Evolutionary conservation across 2,329 filamentous ascomycete species (phyloP).

Genomic region (Botrytis deweyae): DNA sequence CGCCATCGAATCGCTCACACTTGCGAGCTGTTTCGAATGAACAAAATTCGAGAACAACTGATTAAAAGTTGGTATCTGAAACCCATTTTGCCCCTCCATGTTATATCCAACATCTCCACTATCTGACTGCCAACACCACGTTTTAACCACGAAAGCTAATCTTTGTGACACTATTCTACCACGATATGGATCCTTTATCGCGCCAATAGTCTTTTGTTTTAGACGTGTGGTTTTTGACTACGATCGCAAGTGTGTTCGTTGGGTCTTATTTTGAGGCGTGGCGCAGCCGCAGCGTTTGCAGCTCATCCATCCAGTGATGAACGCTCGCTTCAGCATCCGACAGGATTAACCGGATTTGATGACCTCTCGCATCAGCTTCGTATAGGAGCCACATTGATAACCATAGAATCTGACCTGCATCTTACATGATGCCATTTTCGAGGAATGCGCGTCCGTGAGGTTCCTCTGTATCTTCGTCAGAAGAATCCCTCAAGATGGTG

Average conservation of each 20-base stretch:
- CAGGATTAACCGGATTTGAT: not conserved
- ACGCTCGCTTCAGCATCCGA: not conserved
- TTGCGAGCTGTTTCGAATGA: not conserved
- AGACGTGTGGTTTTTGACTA: not conserved
- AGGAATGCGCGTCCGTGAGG: not conserved
- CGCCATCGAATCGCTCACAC: not conserved
- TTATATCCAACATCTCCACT: not conserved
- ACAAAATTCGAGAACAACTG: not conserved
- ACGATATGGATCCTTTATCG: not conserved
- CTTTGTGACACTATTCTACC: not conserved
- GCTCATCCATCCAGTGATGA: conserved; percentile 6
- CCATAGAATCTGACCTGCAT: not conserved
- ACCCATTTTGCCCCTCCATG: not conserved
- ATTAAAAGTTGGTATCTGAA: not conserved
- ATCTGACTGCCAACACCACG: not conserved
- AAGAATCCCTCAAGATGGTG: not conserved
- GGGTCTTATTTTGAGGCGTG: not conserved
- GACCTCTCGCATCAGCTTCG: not conserved
- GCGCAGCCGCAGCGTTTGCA: conserved; percentile 11
- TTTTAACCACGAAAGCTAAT: conserved; percentile 3
- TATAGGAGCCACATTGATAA: not conserved
- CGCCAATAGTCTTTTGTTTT: not conserved
- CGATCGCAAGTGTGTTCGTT: not conserved
- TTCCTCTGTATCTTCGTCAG: not conserved
- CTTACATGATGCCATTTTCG: not conserved